Evolutionary conservation across 306 rosid genomes (phyloP).

Genomic region (Begonia masoniana): DNA sequence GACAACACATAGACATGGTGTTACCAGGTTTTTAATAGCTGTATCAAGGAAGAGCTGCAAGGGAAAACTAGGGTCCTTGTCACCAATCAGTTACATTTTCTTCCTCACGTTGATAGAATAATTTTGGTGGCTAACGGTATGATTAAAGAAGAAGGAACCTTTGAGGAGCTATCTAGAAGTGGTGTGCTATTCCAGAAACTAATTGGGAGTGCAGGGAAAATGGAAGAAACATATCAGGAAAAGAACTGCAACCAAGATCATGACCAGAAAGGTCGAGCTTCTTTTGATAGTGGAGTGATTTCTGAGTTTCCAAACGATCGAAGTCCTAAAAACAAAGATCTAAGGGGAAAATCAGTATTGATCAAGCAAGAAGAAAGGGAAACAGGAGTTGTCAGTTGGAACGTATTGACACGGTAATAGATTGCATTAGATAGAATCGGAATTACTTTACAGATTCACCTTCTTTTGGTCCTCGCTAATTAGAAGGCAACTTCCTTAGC

Average conservation of each 20-base stretch:
- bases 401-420: slow-evolving; percentile 46
- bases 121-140: slow-evolving; percentile 53
- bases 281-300: slow-evolving; percentile 18
- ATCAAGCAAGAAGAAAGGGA: slow-evolving; percentile 82
- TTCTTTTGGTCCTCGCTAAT: neutral
- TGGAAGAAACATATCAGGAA: slow-evolving; percentile 45
- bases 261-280: slow-evolving; percentile 13
- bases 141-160: slow-evolving; percentile 71
- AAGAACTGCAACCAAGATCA: slow-evolving; percentile 11
- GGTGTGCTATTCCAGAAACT: slow-evolving; percentile 68
- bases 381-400: slow-evolving; percentile 79
- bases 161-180: slow-evolving; percentile 59
- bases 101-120: slow-evolving; percentile 73
- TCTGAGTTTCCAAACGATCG: slow-evolving; percentile 27
- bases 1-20: neutral
- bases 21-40: slow-evolving; percentile 60
- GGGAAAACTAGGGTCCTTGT: slow-evolving; percentile 84
- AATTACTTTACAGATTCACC: no score
- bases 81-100: slow-evolving; percentile 91
- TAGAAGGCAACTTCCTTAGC: neutral
- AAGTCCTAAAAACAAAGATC: slow-evolving; percentile 34
- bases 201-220: slow-evolving; percentile 84
- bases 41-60: slow-evolving; percentile 68
- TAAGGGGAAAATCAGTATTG: slow-evolving; percentile 43
- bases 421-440: no score